A percentile compares a stretch with the other conserved stretches of the same genome.
Evolutionary conservation across 2,329 filamentous ascomycete genomes (phyloP).

Genomic region (Pseudogymnoascus sp.): DNA sequence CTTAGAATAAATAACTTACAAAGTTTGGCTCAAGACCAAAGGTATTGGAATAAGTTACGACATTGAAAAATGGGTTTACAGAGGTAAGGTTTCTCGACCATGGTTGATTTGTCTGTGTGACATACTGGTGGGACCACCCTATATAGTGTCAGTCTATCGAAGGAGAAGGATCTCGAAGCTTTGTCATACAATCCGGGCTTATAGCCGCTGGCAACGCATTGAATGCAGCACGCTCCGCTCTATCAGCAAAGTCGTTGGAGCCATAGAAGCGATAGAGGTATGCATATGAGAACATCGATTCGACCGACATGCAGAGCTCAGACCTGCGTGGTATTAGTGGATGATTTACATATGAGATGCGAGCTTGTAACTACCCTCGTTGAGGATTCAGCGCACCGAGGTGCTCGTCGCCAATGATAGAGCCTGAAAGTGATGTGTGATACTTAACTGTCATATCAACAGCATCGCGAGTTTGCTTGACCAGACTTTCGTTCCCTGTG

Average conservation of each 20-base stretch:
- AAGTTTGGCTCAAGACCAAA: constrained; percentile 45
- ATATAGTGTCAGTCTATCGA: neutral
- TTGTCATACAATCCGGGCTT: constrained; percentile 34
- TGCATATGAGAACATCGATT: constrained; percentile 27
- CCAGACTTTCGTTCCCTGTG: constrained; percentile 30
- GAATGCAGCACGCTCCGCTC: constrained; percentile 44
- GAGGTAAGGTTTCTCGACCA: constrained; percentile 32
- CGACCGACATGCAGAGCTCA: constrained; percentile 30
- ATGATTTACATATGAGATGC: neutral
- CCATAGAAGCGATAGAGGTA: constrained; percentile 30
- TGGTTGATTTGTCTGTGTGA: constrained; percentile 45
- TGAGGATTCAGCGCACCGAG: constrained; percentile 32
- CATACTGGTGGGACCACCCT: constrained; percentile 48
- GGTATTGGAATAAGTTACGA: constrained; percentile 32
- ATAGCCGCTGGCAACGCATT: constrained; percentile 46
- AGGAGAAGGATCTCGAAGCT: neutral
- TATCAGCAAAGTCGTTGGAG: constrained; percentile 37
- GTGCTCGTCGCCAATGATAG: constrained; percentile 35
- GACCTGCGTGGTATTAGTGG: constrained; percentile 11
- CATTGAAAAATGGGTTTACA: constrained; percentile 37
- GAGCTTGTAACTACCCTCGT: constrained; percentile 23
- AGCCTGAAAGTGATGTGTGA: constrained; percentile 34
- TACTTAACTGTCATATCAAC: constrained; percentile 31
- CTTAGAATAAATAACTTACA: constrained; percentile 7
- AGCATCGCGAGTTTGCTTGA: constrained; percentile 30